These are phyloP conservation scores for Arachis stenosperma DNA, from an alignment of 306 rosid genomes.

Conservation along the genomic window DNA sequence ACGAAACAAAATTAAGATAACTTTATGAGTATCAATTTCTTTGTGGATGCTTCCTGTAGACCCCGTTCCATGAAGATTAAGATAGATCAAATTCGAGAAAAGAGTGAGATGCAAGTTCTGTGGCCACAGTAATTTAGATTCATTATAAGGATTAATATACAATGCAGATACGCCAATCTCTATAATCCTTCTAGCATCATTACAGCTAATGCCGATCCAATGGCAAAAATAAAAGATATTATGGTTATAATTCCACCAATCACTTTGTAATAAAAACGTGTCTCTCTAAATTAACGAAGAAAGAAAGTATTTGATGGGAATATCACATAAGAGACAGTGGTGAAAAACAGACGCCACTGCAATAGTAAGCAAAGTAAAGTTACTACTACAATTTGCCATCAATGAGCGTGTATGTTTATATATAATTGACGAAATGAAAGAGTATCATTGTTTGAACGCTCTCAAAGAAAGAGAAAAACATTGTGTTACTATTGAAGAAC, in stretches of 20 bases:
- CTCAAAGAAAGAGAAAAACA: no score
- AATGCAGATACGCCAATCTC: no score
- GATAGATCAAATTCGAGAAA: neutral
- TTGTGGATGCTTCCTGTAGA: neutral
- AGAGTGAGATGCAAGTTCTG: neutral
- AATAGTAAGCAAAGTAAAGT: no score
- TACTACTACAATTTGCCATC: no score
- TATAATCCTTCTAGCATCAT: slow-evolving; percentile 20
- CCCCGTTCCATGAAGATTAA: neutral
- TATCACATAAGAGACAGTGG: neutral
- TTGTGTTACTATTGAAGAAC: no score
- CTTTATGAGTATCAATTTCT: neutral
- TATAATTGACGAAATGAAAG: no score
- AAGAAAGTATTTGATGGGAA: neutral
- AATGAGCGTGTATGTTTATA: no score
- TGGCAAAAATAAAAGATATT: neutral
- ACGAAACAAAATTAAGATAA: neutral
- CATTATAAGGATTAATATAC: no score
- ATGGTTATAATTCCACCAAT: neutral
- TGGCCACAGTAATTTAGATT: neutral
- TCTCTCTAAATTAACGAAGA: neutral
- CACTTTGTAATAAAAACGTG: slow-evolving; percentile 1
- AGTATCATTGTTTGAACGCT: no score
- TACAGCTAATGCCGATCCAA: neutral
- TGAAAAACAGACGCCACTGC: no score